Evolutionary conservation across 2,329 filamentous ascomycete species (phyloP), one percentile per base, ranked within the genome.

Genomic region (Botryosphaeria dothidea): DNA sequence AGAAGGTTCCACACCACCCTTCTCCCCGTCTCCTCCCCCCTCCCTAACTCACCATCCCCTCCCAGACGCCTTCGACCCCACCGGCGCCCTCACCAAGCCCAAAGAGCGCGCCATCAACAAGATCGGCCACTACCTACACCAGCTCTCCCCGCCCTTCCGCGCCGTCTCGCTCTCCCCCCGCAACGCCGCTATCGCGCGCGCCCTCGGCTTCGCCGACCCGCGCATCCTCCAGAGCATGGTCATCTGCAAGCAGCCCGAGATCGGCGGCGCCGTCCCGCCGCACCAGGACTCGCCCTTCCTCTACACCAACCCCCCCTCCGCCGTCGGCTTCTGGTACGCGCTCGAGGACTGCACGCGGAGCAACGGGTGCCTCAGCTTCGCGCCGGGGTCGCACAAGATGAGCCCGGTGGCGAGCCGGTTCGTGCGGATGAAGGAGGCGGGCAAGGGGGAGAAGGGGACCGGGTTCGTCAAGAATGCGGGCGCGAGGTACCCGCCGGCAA

Each of bases 191-290:
- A 88, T 97, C 15, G 92, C 93, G 0, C 81, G 82, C 49, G 84
- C 85, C 8, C 83, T 97, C 11, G 90, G 90, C 2, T 97, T 93
- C 80, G 72, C 70, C 4, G 92, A 96, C 76, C 92, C 93, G 1
- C 83, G 90, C 21, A 84, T 90, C 4, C 83, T 99, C 61, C 95
- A 99, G 82, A 95, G 91, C 76, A 99, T 99, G 95, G 85, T 98
- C 29, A 98, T 99, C 71, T 97, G 93, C 86, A 99, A 99, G 79
- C 94, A 97, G 80, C 93, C 95, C 23, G 92, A 96, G 79, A 97
- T 98, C 62, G 95, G 95, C 29, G 94, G 92, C 23, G 91, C 91
- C 1, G 95, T 98, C 48, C 92, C 91, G 0, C 88, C 92, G 23
- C 95, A 99, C 77, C 93, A 97, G 80, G 94, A 98, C 78, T 92